Evolutionary conservation across 257 asterid genomes (phyloP).

Genomic region (Perilla frutescens): DNA sequence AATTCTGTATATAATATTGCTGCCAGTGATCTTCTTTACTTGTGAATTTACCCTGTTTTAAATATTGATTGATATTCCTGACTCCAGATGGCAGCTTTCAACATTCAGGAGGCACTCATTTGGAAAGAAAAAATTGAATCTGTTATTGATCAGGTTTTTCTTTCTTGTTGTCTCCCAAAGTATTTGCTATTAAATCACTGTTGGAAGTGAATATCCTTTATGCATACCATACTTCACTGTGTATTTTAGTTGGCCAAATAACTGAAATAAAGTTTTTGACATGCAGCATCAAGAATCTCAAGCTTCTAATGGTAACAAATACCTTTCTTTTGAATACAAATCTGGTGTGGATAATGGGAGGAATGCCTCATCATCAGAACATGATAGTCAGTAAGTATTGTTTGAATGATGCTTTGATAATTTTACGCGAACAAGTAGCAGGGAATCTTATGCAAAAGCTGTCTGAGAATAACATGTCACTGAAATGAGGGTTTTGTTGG

Average conservation of each 20-base stretch:
- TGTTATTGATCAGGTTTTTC: constrained; percentile 87
- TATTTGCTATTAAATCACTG: constrained; percentile 22
- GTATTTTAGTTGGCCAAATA: constrained; percentile 37
- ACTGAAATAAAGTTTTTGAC: constrained; percentile 38
- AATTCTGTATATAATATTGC: constrained; percentile 3
- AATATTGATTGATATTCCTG: constrained; percentile 27
- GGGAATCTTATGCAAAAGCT: constrained; percentile 20
- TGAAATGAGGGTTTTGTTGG: constrained; percentile 10
- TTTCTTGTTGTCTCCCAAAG: constrained; percentile 22
- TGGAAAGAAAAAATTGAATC: constrained; percentile 99
- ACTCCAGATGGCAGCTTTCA: constrained; percentile 99
- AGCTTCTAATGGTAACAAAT: constrained; percentile 77
- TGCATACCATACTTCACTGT: constrained; percentile 17
- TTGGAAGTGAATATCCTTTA: constrained; percentile 21
- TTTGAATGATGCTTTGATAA: constrained; percentile 11
- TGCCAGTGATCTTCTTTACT: constrained; percentile 27
- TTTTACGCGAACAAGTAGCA: background rate
- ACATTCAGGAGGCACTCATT: constrained; percentile 96
- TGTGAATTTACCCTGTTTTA: constrained; percentile 28
- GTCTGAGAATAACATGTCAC: background rate
- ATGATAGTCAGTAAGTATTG: constrained; percentile 92
- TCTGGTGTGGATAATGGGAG: constrained; percentile 85
- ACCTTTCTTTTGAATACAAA: constrained; percentile 81
- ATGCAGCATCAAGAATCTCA: constrained; percentile 96
- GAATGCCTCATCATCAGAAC: constrained; percentile 84